phyloP scores from a whole-genome alignment of 306 rosid species.

The barrel medic (Medicago truncatula) region DNA sequence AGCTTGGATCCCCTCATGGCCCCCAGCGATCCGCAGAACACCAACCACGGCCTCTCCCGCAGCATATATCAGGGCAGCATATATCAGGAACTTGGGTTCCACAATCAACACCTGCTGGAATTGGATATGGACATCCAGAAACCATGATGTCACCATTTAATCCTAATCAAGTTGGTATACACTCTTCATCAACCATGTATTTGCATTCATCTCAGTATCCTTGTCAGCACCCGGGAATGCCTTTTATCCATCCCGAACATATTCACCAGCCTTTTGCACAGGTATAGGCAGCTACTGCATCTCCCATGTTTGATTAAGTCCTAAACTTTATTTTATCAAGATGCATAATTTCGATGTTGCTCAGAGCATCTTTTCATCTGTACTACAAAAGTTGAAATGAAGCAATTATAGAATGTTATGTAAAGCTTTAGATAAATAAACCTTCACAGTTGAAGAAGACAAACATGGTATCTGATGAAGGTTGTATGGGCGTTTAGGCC shows the following conservation, averaged over 20 bases:
- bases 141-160: conserved; percentile 73
- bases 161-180: conserved; percentile 80
- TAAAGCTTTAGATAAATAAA: conserved; percentile 19
- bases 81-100: conserved; percentile 80
- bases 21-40: conserved; percentile 83
- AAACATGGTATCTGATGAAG: neutral
- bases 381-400: neutral
- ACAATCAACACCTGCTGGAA: conserved; percentile 71
- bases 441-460: neutral
- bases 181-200: conserved; percentile 68
- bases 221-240: conserved; percentile 86
- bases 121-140: conserved; percentile 90
- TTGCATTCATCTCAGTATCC: conserved; percentile 91
- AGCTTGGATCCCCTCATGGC: conserved; percentile 83
- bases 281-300: conserved; percentile 53
- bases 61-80: conserved; percentile 49
- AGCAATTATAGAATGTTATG: neutral
- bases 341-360: conserved; percentile 7
- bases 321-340: neutral
- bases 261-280: conserved; percentile 83
- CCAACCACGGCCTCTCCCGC: conserved; percentile 77
- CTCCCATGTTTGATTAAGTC: conserved; percentile 16
- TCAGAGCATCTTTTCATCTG: neutral
- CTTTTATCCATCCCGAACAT: conserved; percentile 85
- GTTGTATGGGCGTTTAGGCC: neutral